Percentiles rank a stretch among this genome's conserved stretches.
These are phyloP conservation scores for Claviceps purpurea DNA, from an alignment of 2,329 filamentous ascomycete genomes.

Conservation along the genomic window DNA sequence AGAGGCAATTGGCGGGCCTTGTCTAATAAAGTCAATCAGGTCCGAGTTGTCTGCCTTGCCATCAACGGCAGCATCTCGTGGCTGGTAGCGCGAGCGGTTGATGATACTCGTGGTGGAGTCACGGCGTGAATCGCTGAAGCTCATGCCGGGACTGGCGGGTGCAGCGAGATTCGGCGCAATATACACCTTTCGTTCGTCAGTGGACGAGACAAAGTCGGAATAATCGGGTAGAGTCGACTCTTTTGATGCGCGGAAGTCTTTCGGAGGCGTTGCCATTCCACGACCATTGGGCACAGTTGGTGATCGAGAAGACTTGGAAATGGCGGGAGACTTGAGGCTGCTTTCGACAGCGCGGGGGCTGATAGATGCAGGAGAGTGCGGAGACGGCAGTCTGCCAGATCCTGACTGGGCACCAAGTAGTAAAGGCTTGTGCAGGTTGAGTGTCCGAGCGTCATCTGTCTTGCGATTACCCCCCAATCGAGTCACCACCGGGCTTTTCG, in stretches of 20 bases:
- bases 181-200: slow-evolving; percentile 26
- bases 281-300: slow-evolving; percentile 13
- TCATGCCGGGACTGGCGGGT: slow-evolving; percentile 17
- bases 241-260: slow-evolving; percentile 58
- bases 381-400: slow-evolving; percentile 14
- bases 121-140: slow-evolving; percentile 26
- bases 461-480: slow-evolving; percentile 25
- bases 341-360: slow-evolving; percentile 7
- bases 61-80: slow-evolving; percentile 56
- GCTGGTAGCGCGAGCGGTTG: slow-evolving; percentile 43
- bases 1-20: slow-evolving; percentile 55
- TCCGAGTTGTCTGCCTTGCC: slow-evolving; percentile 61
- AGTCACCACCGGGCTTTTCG: slow-evolving; percentile 26
- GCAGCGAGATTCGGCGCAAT: slow-evolving; percentile 22
- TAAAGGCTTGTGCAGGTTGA: slow-evolving; percentile 34
- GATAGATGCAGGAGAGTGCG: slow-evolving; percentile 2
- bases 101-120: slow-evolving; percentile 23
- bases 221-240: slow-evolving; percentile 73
- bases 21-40: slow-evolving; percentile 87
- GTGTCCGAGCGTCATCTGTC: slow-evolving; percentile 31
- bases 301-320: slow-evolving; percentile 8
- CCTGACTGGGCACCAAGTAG: slow-evolving; percentile 26
- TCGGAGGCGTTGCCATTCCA: slow-evolving; percentile 28
- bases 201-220: slow-evolving; percentile 79
- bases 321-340: slow-evolving; percentile 8